Base-by-base conservation (phyloP, 2,329 filamentous ascomycete species). In the Epichloe scottii region DNA sequence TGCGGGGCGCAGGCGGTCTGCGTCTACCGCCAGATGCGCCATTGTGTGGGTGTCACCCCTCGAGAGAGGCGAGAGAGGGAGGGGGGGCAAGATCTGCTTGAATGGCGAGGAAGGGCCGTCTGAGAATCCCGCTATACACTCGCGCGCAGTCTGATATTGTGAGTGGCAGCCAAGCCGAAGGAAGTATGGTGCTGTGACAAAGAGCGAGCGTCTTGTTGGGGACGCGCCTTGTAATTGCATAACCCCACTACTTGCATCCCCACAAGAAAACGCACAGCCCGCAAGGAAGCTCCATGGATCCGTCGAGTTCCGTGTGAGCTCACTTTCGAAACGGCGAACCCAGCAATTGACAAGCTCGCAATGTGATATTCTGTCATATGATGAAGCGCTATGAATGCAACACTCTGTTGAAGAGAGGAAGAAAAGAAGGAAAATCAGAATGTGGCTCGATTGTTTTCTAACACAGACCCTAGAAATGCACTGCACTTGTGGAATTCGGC, bases 211-310 rank as follows among this genome's bases (percentile, higher is more conserved):
- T 30, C 26, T 11, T 30, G 10, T 30, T 30, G 26, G 8, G 26
- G 26, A 30, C 10, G 26, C 26, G 11, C 40, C 35, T 30, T 11
- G 3, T 33, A 49, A 41, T 48, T 57, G 53, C 51, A 60, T 59
- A 59, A 51, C 58, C 50, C 48, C 54, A 46, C 12, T 60, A 59
- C 5, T n/a, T 52, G 54, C 57, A 59, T 57, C 5, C 37, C 21
- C 6, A 3, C 10, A 3, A 6, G 23, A 11, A 46, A 30, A 30
- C 30, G 3, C 10, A 8, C 40, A 4, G 40, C 14, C 39, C 7
- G 23, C 23, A 26, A 26, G 23, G 23, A 26, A 26, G 26, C 26
- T 10, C 26, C 26, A 30, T 30, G 30, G 30, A 4, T 30, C 30
- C 30, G 10, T 11, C 30, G 30, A 30, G 30, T 30, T 11, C 30